Percentiles rank a stretch among this genome's conserved stretches.
phyloP scores from a whole-genome alignment of 108 stramenopile genomes.

The Conticribra weissflogii region DNA sequence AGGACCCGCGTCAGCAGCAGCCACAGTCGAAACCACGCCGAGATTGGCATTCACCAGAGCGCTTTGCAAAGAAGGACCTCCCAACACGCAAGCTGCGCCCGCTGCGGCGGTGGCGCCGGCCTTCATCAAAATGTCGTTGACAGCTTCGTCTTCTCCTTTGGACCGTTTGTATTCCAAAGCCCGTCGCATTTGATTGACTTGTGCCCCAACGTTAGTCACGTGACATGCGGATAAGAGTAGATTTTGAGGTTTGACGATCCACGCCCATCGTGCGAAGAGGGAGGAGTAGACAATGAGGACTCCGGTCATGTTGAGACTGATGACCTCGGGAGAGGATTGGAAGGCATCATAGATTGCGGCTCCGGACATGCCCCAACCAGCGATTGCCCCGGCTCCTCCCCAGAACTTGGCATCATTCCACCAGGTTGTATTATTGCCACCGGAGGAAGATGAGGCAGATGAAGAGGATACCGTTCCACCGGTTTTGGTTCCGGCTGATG shows the following conservation, averaged over 20 bases:
- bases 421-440: slow-evolving; percentile 36
- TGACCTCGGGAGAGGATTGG: slow-evolving; percentile 78
- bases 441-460: slow-evolving; percentile 2
- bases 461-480: not conserved
- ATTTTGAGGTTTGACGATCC: slow-evolving; percentile 81
- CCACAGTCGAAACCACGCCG: slow-evolving; percentile 64
- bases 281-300: slow-evolving; percentile 84
- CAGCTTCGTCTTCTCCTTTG: slow-evolving; percentile 69
- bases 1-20: slow-evolving; percentile 77
- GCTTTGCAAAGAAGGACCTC: slow-evolving; percentile 62
- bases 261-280: slow-evolving; percentile 86
- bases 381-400: slow-evolving; percentile 79
- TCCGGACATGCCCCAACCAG: slow-evolving; percentile 91
- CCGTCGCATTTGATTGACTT: slow-evolving; percentile 80
- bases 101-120: slow-evolving; percentile 71
- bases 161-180: slow-evolving; percentile 75
- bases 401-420: slow-evolving; percentile 79
- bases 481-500: not conserved
- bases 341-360: slow-evolving; percentile 87
- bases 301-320: slow-evolving; percentile 87
- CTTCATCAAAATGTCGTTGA: slow-evolving; percentile 62
- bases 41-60: slow-evolving; percentile 57
- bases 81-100: slow-evolving; percentile 57
- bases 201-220: slow-evolving; percentile 80
- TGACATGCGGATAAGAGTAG: slow-evolving; percentile 72